phyloP scores from a whole-genome alignment of 2,329 filamentous ascomycete genomes.

The Fusarium torreyae region DNA sequence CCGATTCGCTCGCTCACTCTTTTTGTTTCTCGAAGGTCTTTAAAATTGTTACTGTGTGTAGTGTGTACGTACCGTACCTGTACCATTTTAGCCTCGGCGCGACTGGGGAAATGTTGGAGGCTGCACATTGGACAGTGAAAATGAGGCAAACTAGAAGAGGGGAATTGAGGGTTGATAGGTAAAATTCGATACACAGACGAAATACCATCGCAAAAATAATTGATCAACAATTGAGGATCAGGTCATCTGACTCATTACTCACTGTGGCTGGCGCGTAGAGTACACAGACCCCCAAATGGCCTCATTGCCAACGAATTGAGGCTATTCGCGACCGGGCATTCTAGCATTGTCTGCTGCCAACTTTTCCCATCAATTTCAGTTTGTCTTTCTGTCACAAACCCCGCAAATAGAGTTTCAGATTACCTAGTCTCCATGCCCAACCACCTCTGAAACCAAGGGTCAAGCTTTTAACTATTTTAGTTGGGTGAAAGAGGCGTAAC shows the following conservation, averaged over 20 bases:
- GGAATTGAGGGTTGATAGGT: not conserved
- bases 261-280: constrained; percentile 13
- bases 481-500: not conserved
- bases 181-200: not conserved
- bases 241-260: constrained; percentile 17
- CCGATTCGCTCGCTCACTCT: constrained; percentile 42
- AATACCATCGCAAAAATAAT: constrained; percentile 9
- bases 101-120: constrained; percentile 2
- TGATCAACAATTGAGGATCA: not conserved
- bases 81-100: not conserved
- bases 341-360: too few species aligned
- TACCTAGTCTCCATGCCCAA: constrained; percentile 25
- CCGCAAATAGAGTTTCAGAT: constrained; percentile 33
- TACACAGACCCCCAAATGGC: not conserved
- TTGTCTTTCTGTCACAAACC: constrained; percentile 11
- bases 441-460: constrained; percentile 13
- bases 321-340: constrained; percentile 29
- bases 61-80: too few species aligned
- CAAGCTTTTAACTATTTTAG: constrained; percentile 3
- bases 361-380: constrained; percentile 25
- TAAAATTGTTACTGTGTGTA: constrained; percentile 4
- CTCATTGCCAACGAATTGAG: constrained; percentile 27
- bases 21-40: constrained; percentile 20
- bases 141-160: constrained; percentile 14
- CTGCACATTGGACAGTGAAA: not conserved